phyloP scores from a whole-genome alignment of 129 eudicot genomes.

The Tagetes patula region DNA sequence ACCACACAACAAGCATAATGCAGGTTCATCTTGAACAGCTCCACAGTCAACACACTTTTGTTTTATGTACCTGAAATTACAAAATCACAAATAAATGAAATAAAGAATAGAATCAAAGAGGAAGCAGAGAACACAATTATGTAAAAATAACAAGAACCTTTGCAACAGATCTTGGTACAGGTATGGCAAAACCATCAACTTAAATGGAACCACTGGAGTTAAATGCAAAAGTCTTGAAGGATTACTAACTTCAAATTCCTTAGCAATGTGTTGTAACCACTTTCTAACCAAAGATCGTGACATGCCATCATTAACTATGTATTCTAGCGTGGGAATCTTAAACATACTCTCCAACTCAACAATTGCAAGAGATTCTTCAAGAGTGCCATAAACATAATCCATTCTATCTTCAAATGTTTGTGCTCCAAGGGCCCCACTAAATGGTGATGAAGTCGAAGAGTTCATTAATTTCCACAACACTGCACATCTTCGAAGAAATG shows the following conservation, averaged over 20 bases:
- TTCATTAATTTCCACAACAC: constrained; percentile 72
- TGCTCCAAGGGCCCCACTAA: constrained; percentile 49
- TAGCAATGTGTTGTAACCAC: constrained; percentile 68
- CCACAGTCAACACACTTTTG: constrained; percentile 70
- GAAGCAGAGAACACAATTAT: not conserved
- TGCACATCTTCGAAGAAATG: constrained; percentile 85
- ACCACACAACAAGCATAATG: constrained; percentile 90
- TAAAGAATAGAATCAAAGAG: constrained; percentile 2
- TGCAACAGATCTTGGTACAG: constrained; percentile 90
- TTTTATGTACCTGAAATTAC: constrained; percentile 67
- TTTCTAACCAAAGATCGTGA: constrained; percentile 46
- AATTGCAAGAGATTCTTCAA: constrained; percentile 60
- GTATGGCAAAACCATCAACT: constrained; percentile 78
- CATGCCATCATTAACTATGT: constrained; percentile 41
- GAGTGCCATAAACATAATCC: constrained; percentile 36
- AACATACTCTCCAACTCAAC: constrained; percentile 69
- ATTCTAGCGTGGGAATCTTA: constrained; percentile 59
- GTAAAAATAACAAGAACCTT: constrained; percentile 47
- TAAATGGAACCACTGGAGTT: constrained; percentile 74
- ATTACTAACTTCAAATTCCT: constrained; percentile 45
- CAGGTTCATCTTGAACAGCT: constrained; percentile 74
- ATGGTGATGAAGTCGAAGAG: constrained; percentile 53
- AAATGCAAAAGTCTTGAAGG: constrained; percentile 34
- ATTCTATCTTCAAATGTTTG: constrained; percentile 30
- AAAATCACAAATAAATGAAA: constrained; percentile 4